Evolutionary conservation across 208 protist genomes (phyloP).

Genomic region (Leishmania gerbilli): DNA sequence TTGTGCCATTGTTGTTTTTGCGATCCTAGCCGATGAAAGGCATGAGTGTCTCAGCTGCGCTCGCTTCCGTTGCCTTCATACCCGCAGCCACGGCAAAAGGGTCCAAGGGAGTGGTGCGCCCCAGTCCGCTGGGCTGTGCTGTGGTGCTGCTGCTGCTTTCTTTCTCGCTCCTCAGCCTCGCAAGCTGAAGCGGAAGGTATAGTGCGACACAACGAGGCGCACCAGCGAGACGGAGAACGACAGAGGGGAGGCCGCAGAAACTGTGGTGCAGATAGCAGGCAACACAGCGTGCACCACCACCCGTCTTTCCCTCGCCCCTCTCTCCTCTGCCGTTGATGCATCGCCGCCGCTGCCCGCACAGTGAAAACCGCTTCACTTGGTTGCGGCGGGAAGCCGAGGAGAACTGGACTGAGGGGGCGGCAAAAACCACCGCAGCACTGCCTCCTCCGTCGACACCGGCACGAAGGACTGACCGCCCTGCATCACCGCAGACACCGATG

Average conservation of each 20-base stretch:
- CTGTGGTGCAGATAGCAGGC: background rate
- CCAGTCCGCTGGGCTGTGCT: background rate
- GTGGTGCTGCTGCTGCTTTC: background rate
- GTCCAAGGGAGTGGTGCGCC: background rate
- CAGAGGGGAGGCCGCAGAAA: background rate
- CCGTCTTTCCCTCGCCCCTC: background rate
- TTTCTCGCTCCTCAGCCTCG: background rate
- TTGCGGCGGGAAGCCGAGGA: background rate
- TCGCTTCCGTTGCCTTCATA: background rate
- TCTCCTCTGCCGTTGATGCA: background rate
- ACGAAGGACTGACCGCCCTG: conserved; percentile 28
- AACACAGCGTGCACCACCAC: background rate
- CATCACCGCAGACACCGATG: conserved; percentile 41
- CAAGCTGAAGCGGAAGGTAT: background rate
- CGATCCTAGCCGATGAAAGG: background rate
- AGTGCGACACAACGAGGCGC: background rate
- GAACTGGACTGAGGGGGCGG: background rate
- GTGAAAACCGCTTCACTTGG: conserved; percentile 2
- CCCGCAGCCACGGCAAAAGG: background rate
- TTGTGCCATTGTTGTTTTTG: background rate
- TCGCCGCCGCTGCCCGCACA: background rate
- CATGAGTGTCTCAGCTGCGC: background rate
- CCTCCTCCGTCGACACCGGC: conserved; percentile 53
- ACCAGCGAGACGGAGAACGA: background rate
- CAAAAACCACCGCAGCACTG: conserved; percentile 81